Base-by-base conservation (phyloP, 768 basidiomycete genomes). In the Naematelia encephala region DNA sequence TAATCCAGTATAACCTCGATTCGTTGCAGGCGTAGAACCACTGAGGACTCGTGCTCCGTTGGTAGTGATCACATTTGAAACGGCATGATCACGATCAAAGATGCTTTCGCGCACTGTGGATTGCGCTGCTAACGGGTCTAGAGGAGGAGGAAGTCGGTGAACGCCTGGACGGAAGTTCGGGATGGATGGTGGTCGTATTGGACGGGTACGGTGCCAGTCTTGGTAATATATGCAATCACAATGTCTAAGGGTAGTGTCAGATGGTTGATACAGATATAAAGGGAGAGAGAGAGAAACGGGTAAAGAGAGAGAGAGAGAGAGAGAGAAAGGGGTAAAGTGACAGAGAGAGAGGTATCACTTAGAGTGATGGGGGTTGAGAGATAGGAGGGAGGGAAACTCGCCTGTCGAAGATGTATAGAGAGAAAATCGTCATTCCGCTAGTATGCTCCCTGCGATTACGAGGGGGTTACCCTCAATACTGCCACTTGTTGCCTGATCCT, bases 151-250 rank as follows among this genome's bases (percentile, higher is more conserved):
- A 12, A 86, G 83, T 59, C 86, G 85, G 27, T 89, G 87, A 43
- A 96, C 90, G 19, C 86, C 90, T 13, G 86, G 85, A 34, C 90
- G 82, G 54, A 91, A 84, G 44, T 85, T 85, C 8, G 77, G 74
- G 74, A 86, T 83, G 14, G 82, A 81, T 1, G 91, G 89, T 42
- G 84, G 82, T 75, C 85, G 87, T 27, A 87, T 85, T 28, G 86
- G 82, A 54, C 82, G 85, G 0, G 86, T 86, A 51, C 90, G 85
- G 68, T 93, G 87, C 89, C 91, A 94, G 75, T 94, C 90, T 65
- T 96, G 91, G 75, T 97, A 96, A 79, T 94, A 97, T 47, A 98
- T 84, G 72, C 90, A 91, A 19, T 83, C 83, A 77, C 93, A 92
- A 76, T 96, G 90, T 77, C 94, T 91, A 74, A 21, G 10, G 34